These are phyloP conservation scores for Udeniomyces megalosporus DNA, from an alignment of 768 basidiomycete species.

Conservation along the genomic window DNA sequence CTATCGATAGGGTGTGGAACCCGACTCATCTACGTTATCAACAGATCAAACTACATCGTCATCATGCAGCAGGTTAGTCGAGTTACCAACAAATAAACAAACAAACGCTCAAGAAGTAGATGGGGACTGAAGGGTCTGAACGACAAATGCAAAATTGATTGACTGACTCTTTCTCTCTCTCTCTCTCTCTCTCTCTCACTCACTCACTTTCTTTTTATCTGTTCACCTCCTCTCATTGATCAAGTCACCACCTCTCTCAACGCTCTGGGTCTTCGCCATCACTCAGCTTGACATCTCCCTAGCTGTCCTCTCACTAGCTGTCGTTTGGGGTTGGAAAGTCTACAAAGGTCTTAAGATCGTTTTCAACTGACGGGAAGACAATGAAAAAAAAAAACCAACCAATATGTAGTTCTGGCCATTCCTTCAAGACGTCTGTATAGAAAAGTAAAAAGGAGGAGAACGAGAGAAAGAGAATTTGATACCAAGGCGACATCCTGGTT, in stretches of 20 bases:
- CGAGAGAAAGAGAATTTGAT: background rate
- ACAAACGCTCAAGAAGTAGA: background rate
- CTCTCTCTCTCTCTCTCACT: background rate
- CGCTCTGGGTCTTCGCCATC: conserved; percentile 13
- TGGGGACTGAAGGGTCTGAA: background rate
- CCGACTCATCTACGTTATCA: conserved; percentile 12
- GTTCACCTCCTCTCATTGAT: no score
- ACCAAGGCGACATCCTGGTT: no score
- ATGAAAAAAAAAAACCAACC: no score
- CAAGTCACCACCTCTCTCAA: conserved; percentile 11
- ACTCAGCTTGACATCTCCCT: conserved; percentile 3
- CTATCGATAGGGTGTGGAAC: background rate
- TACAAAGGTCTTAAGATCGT: no score
- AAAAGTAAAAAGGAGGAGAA: background rate
- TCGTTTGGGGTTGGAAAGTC: background rate
- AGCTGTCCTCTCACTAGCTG: background rate
- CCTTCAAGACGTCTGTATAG: background rate
- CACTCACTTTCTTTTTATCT: background rate
- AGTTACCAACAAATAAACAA: no score
- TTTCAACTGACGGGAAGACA: no score
- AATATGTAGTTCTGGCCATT: no score
- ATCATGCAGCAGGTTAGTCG: conserved; percentile 8
- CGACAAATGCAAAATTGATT: background rate
- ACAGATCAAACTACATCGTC: conserved; percentile 7
- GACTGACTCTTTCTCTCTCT: background rate